Conservation (phyloP, 495 filamentous ascomycete species). For the Annulohypoxylon nitens region DNA sequence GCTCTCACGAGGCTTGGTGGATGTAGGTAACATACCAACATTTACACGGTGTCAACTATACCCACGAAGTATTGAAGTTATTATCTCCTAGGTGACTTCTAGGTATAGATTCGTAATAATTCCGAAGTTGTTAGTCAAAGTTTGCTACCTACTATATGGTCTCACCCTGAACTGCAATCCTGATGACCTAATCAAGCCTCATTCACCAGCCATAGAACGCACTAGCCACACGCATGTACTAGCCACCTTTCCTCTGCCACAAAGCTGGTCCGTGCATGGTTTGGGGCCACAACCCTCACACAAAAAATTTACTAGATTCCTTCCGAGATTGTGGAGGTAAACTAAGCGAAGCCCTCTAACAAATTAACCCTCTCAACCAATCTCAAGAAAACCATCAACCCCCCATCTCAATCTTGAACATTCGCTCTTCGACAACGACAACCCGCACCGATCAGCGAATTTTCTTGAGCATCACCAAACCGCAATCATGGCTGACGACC, state of each 20-base stretch:
- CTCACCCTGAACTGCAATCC: too few species aligned
- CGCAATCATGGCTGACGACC: slow-evolving; percentile 87
- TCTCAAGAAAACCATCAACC: slow-evolving; percentile 32
- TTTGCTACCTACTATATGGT: too few species aligned
- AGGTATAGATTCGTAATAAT: too few species aligned
- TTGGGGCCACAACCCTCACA: slow-evolving; percentile 48
- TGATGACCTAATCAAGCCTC: too few species aligned
- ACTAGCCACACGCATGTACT: not conserved
- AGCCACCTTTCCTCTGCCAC: slow-evolving; percentile 2
- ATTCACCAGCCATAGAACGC: too few species aligned
- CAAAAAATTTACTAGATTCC: slow-evolving; percentile 42
- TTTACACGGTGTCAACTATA: too few species aligned
- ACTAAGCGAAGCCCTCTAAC: slow-evolving; percentile 45
- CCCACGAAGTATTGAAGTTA: too few species aligned
- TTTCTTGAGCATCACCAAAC: slow-evolving; percentile 45
- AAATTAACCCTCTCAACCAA: slow-evolving; percentile 33
- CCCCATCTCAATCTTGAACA: slow-evolving; percentile 45
- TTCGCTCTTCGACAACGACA: slow-evolving; percentile 44
- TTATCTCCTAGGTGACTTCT: too few species aligned
- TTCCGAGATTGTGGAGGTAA: slow-evolving; percentile 15
- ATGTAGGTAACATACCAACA: too few species aligned
- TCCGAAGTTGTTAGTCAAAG: too few species aligned
- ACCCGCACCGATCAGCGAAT: slow-evolving; percentile 36
- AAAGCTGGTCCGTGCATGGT: slow-evolving; percentile 25
- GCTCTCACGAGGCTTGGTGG: not conserved